Evolutionary conservation across 768 basidiomycete species (phyloP), one percentile per base, ranked within the genome.

Genomic region (Phlegmacium glaucopus): DNA sequence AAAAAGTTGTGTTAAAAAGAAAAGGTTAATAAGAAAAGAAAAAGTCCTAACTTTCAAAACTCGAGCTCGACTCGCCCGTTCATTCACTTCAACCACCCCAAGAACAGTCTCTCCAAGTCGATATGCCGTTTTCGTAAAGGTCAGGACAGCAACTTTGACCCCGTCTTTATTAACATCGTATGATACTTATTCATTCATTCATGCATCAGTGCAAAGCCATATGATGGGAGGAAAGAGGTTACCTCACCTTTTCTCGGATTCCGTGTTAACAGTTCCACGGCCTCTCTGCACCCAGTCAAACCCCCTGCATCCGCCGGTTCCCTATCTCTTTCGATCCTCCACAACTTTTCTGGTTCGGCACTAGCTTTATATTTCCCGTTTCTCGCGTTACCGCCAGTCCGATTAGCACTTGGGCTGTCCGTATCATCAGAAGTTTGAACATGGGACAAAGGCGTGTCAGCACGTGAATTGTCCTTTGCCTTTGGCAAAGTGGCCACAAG

Each of bases 161-260:
- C 89, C 92, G 29, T 95, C 91, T 71, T 97, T 96, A 61, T 85
- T 89, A 46, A 97, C 93, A 68, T 97, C 94, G 66, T 92, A 97
- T 1, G 93, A 94, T 32, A 86, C 93, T 95, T 17, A 50, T 9
- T 17, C 42, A 25, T 39, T 25, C 38, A 17, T n/a, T 27, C 25
- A n/a, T 25, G 16, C 9, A 35, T 32, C 13, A 34, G 36, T 27
- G 12, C 18, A 32, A n/a, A 16, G 39, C 36, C 47, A 10, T 11
- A 22, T 29, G 40, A 9, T 26, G 10, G 5, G n/a, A 25, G 17
- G 6, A 7, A 47, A 9, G 28, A 53, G 32, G 58, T 22, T 22
- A 22, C 3, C 80, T 41, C 47, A 91, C 94, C 80, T 73, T 95
- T 96, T 66, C 85, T 90, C 2, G 90, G 82, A 63, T 90, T 90